Base-by-base conservation (phyloP, 129 eudicot genomes). In the Deinandra increscens region DNA sequence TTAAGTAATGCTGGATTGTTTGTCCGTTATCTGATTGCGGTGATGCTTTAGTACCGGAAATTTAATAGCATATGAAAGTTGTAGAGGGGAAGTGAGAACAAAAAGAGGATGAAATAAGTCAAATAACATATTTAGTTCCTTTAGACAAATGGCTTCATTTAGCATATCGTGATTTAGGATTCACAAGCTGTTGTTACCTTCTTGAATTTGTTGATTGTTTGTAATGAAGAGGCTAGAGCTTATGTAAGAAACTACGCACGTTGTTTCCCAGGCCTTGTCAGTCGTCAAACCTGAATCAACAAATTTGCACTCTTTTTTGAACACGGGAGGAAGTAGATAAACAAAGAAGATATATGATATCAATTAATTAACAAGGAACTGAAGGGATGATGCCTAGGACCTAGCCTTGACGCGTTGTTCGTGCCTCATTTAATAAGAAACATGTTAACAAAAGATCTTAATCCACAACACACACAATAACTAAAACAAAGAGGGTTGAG, bases 161-260 rank as follows among this genome's bases (percentile, higher is more conserved):
- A 6, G 12, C 31, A 46, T 62, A 18, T 45, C 4, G 22, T 71
- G 6, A 72, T 71, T 20, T 26, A 33, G 58, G 50, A 18, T 60
- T 60, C 49, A 41, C 31, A 17, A 56, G 12, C 42, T 6, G 37
- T 23, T 44, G 42, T 66, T 22, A 44, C 17, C 19, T 42, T 70
- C 71, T 56, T 26, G 67, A 26, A 58, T 38, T 26, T 15, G 43
- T 70, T 42, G 44, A 31, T 49, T 44, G 0, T 58, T 12, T 36
- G 6, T 54, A 29, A 41, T 56, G 74, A 43, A 26, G 67, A 31
- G 58, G 75, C 58, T 42, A 15, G 68, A 44, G 44, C 67, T 45
- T 29, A 71, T 4, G 26, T 43, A 45, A 71, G 58, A 59, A 70
- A 38, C 14, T 22, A 55, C 55, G 66, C 50, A 69, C 50, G 42